These are phyloP conservation scores for Venturia effusa DNA, from an alignment of 2,329 filamentous ascomycete species.

Conservation along the genomic window DNA sequence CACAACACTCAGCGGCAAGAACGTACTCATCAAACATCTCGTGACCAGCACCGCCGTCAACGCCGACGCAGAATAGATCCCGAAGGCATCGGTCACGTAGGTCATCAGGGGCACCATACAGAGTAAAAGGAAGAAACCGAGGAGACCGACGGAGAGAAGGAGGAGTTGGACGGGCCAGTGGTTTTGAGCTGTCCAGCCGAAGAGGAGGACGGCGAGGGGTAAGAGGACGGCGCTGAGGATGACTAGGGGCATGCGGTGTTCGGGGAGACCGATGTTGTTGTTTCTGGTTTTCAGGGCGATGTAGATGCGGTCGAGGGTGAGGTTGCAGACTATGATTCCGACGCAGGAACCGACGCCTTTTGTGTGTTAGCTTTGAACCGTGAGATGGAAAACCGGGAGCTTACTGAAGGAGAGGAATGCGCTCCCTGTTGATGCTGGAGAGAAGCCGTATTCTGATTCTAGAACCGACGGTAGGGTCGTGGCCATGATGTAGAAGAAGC, in stretches of 20 bases:
- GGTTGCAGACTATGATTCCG: constrained; percentile 40
- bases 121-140: constrained; percentile 38
- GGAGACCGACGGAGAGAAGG: constrained; percentile 32
- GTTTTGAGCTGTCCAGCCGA: constrained; percentile 42
- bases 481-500: constrained; percentile 36
- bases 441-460: constrained; percentile 29
- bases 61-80: constrained; percentile 45
- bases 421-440: constrained; percentile 41
- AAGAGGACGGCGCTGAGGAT: constrained; percentile 37
- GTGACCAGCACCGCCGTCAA: constrained; percentile 47
- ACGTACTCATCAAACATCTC: constrained; percentile 45
- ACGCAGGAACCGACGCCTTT: constrained; percentile 38
- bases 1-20: constrained; percentile 42
- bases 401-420: constrained; percentile 46
- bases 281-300: constrained; percentile 33
- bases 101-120: constrained; percentile 40
- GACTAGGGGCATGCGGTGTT: constrained; percentile 43
- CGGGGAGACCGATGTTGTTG: constrained; percentile 36
- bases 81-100: constrained; percentile 48
- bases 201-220: constrained; percentile 35
- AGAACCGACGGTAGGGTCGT: constrained; percentile 35
- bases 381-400: constrained; percentile 11
- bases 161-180: constrained; percentile 33
- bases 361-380: constrained; percentile 10
- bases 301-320: constrained; percentile 43